phyloP scores from a whole-genome alignment of 2,329 filamentous ascomycete genomes.

The Acephala macrosclerotiorum region DNA sequence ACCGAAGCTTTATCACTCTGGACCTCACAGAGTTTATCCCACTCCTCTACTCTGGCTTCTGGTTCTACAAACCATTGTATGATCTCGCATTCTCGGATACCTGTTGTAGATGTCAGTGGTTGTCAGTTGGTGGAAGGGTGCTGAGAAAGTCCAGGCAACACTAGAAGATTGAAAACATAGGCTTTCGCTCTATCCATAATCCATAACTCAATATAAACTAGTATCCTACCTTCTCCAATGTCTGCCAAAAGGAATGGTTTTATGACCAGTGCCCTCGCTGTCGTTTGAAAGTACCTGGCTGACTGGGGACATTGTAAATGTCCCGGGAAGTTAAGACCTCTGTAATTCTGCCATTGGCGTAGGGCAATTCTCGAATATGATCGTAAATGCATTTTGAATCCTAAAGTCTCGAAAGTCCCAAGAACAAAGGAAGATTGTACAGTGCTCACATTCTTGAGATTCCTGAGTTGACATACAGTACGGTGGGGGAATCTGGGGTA shows the following conservation, averaged over 20 bases:
- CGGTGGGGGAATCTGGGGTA: too few species aligned
- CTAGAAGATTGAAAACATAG: too few species aligned
- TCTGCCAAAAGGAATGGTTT: constrained; percentile 86
- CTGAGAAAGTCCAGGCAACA: background rate
- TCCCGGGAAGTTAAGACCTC: constrained; percentile 33
- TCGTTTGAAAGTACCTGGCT: constrained; percentile 38
- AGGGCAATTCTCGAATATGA: constrained; percentile 58
- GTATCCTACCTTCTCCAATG: constrained; percentile 76
- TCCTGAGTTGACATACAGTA: background rate
- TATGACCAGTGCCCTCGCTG: constrained; percentile 53
- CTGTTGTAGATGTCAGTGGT: constrained; percentile 53
- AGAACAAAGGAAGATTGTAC: background rate
- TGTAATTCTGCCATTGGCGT: constrained; percentile 58
- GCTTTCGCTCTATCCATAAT: too few species aligned
- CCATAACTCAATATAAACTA: too few species aligned
- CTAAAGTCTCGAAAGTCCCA: constrained; percentile 9
- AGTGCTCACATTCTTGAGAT: background rate
- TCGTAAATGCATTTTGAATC: constrained; percentile 60
- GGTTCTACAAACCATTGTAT: constrained; percentile 99
- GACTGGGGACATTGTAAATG: constrained; percentile 23
- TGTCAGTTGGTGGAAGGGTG: constrained; percentile 1
- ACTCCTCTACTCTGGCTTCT: constrained; percentile 94
- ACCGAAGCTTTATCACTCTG: constrained; percentile 94
- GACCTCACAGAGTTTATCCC: constrained; percentile 96
- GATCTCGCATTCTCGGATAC: constrained; percentile 97